Conservation (phyloP, 805 yeast genomes). For the Pichia ethanolica region DNA sequence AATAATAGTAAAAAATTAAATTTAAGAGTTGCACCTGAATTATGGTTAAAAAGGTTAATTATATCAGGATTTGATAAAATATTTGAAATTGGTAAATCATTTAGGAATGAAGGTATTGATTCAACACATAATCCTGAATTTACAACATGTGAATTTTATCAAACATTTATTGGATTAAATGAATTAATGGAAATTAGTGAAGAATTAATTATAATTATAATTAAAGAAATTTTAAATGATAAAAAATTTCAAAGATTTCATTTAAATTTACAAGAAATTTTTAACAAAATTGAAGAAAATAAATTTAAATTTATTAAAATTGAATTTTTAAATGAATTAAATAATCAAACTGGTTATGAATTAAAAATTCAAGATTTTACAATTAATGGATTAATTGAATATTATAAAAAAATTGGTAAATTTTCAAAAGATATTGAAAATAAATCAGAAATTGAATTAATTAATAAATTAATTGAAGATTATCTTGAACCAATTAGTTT, state of each 20-base stretch:
- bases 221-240: constrained; percentile 25
- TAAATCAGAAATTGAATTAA: constrained; percentile 2
- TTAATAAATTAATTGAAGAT: constrained; percentile 26
- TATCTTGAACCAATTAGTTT: constrained; percentile 60
- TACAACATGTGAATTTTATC: constrained; percentile 84
- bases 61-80: constrained; percentile 82
- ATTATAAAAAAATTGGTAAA: background rate
- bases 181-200: constrained; percentile 64
- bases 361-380: background rate
- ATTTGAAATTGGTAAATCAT: constrained; percentile 78
- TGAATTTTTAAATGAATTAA: constrained; percentile 65
- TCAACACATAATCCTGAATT: constrained; percentile 93
- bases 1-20: constrained; percentile 30
- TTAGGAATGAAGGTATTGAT: constrained; percentile 91
- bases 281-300: constrained; percentile 9
- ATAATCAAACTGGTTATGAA: constrained; percentile 38
- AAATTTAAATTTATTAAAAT: constrained; percentile 33
- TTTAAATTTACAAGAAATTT: constrained; percentile 16
- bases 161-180: constrained; percentile 56
- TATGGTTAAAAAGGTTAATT: constrained; percentile 82
- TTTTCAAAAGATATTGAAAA: constrained; percentile 18
- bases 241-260: constrained; percentile 14
- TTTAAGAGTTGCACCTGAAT: constrained; percentile 87
- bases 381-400: background rate
- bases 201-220: constrained; percentile 39